phyloP scores from a whole-genome alignment of 257 asterid genomes.

The Mitragyna speciosa region DNA sequence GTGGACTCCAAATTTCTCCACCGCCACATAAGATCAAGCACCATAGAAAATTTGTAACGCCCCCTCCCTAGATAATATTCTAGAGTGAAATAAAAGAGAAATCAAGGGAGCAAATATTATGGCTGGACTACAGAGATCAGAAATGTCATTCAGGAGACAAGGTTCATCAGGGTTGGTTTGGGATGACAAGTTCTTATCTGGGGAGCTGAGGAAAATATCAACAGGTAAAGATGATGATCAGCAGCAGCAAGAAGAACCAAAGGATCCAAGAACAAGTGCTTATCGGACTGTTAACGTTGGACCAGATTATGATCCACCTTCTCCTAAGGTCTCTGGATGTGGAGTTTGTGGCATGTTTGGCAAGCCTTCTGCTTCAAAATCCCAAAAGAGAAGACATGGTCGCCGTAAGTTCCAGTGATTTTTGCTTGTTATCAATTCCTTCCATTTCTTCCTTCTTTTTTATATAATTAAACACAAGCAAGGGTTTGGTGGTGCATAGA shows the following conservation, averaged over 20 bases:
- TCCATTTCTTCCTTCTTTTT: not conserved
- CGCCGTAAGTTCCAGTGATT: slow-evolving; percentile 28
- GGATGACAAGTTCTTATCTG: slow-evolving; percentile 43
- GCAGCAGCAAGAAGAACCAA: slow-evolving; percentile 1
- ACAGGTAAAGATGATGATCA: slow-evolving; percentile 22
- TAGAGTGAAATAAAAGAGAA: not conserved
- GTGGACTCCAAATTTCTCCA: slow-evolving; percentile 1
- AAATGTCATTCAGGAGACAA: slow-evolving; percentile 47
- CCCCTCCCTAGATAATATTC: not conserved
- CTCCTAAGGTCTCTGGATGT: slow-evolving; percentile 48
- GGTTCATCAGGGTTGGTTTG: slow-evolving; percentile 56
- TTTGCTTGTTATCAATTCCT: not conserved
- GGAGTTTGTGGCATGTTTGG: slow-evolving; percentile 43
- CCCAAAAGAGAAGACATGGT: slow-evolving; percentile 27
- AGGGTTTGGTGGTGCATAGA: not conserved
- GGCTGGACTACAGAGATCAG: slow-evolving; percentile 47
- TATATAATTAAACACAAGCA: not conserved
- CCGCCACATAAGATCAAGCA: slow-evolving; percentile 3
- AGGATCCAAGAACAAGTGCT: slow-evolving; percentile 8
- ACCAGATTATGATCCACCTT: slow-evolving; percentile 46
- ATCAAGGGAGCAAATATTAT: not conserved
- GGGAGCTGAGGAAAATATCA: slow-evolving; percentile 32
- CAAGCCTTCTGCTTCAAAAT: slow-evolving; percentile 23
- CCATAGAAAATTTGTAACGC: not conserved
- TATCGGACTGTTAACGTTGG: slow-evolving; percentile 19